A percentile compares a stretch with the other conserved stretches of the same genome.
Conservation (phyloP, 805 yeast species). For the Cyberlindnera mrakii region DNA sequence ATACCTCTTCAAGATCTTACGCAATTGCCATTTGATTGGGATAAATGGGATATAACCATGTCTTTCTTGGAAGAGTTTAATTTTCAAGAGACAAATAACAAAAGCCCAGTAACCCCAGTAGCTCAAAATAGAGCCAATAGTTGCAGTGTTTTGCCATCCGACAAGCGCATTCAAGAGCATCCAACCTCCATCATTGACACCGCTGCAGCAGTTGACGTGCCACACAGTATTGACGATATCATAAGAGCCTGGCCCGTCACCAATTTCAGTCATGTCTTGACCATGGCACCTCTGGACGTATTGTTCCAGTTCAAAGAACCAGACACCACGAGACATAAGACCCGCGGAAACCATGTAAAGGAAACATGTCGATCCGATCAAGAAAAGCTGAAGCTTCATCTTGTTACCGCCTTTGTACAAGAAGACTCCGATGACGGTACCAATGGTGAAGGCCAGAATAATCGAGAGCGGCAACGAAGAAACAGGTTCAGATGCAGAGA, state of each 20-base stretch:
- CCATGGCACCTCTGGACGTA: conserved; percentile 74
- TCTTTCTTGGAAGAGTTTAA: conserved; percentile 48
- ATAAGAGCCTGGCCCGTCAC: conserved; percentile 91
- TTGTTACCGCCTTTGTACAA: conserved; percentile 78
- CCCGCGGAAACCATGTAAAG: conserved; percentile 86
- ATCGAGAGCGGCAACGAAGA: conserved; percentile 62
- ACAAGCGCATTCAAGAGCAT: conserved; percentile 83
- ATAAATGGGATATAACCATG: conserved; percentile 54
- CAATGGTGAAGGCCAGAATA: conserved; percentile 51
- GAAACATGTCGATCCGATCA: conserved; percentile 74
- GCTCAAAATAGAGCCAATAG: conserved; percentile 77
- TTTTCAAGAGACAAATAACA: conserved; percentile 37
- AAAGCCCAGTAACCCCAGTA: conserved; percentile 70
- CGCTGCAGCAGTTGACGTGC: conserved; percentile 95
- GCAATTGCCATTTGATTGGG: conserved; percentile 60
- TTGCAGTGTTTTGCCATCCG: conserved; percentile 94
- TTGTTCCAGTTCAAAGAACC: conserved; percentile 79
- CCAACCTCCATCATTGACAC: conserved; percentile 87
- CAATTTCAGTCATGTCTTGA: conserved; percentile 78
- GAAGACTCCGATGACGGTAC: conserved; percentile 56
- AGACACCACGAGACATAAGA: conserved; percentile 77
- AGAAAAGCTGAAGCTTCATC: conserved; percentile 66
- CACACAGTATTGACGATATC: conserved; percentile 74
- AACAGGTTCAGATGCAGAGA: conserved; percentile 68
- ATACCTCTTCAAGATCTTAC: conserved; percentile 38